Evolutionary conservation across 805 yeast genomes (phyloP).

Genomic region (Ogataea nakhonphanomensis): DNA sequence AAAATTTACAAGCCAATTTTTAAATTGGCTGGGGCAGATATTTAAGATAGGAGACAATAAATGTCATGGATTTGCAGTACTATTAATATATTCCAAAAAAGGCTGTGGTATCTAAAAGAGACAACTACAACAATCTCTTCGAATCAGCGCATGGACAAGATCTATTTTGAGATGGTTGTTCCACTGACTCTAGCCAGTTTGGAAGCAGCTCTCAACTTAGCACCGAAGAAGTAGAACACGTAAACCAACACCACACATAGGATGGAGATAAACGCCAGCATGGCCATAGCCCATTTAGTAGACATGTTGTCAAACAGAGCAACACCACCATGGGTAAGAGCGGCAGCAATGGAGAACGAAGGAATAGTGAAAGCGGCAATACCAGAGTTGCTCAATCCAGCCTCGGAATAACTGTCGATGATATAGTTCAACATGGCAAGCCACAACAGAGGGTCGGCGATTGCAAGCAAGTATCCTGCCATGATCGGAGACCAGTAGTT

Average conservation of each 20-base stretch:
- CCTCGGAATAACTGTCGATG: conserved; percentile 34
- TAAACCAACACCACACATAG: conserved; percentile 34
- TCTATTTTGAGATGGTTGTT: background rate
- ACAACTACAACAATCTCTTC: background rate
- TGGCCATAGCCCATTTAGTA: conserved; percentile 35
- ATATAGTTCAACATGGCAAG: conserved; percentile 35
- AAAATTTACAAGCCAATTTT: conserved; percentile 4
- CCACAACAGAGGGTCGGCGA: conserved; percentile 36
- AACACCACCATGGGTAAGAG: conserved; percentile 37
- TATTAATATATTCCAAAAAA: no score
- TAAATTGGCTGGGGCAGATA: background rate
- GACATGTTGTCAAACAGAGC: conserved; percentile 37
- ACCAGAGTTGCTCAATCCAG: conserved; percentile 34
- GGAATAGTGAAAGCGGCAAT: conserved; percentile 37
- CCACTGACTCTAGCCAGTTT: conserved; percentile 27
- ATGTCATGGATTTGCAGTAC: background rate
- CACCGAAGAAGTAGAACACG: conserved; percentile 34
- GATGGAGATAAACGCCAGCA: conserved; percentile 33
- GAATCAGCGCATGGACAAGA: background rate
- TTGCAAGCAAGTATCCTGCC: conserved; percentile 33
- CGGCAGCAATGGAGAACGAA: conserved; percentile 36
- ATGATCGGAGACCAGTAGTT: conserved; percentile 35
- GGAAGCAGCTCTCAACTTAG: conserved; percentile 29
- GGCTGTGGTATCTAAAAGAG: background rate
- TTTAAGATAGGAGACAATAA: background rate